Evolutionary conservation across 306 rosid genomes (phyloP), one percentile per base, ranked within the genome.

Genomic region (Fragaria nilgerrensis): DNA sequence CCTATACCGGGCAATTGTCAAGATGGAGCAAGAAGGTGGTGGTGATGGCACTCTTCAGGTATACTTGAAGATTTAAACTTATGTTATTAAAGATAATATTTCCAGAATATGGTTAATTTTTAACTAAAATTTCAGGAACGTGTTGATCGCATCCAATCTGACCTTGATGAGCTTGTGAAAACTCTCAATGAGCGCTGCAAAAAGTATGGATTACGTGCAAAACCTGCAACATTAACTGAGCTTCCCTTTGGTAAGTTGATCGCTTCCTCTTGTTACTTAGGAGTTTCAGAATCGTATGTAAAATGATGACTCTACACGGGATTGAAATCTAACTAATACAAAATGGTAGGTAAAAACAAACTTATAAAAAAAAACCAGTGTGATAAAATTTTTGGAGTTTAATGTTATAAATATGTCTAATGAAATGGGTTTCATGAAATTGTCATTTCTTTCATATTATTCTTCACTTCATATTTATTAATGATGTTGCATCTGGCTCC

Each of bases 241-340:
- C 99, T 96, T 84, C 99, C 97, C 47, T 96, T 92, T 47, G 99
- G 99, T 96, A 85, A 77, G 83, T 82, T 82, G 79, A n/a, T 73
- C 29, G 62, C 75, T 78, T 75, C 41, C 48, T 19, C 20, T 69
- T 6, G 74, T 29, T 50, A 61, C 39, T 70, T 34, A 14, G 66
- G 34, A 41, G 9, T 59, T 25, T 69, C 17, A 6, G 58, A 45
- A 43, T 45, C 8, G 0, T 44, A 59, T 61, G 20, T 17, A 44
- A 41, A 43, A 43, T 5, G 32, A 44, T 62, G 36, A 20, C 37
- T 37, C n/a, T 16, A 2, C 43, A 4, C 4, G 1, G 10, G 27
- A 70, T 66, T 65, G 36, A 25, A 47, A 43, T 69, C 4, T 13
- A 44, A 23, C 9, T 17, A 9, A 9, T 19, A 29, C 41, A 34